A percentile compares a stretch with the other conserved stretches of the same genome.
Conservation (phyloP, 805 yeast genomes). For the Lachancea waltii region DNA sequence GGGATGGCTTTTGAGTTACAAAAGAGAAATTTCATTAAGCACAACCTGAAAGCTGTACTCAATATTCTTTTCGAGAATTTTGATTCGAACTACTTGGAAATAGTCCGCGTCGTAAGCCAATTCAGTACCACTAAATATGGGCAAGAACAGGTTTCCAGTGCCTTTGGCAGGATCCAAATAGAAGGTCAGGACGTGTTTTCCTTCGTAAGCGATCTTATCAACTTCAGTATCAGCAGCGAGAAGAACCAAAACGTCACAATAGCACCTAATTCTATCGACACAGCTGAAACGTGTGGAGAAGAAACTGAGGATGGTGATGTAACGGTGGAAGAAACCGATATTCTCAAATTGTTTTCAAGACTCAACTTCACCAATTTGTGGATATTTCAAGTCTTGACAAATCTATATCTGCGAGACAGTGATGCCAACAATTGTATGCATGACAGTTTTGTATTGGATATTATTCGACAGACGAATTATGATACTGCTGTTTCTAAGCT, state of each 20-base stretch:
- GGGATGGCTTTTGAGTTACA: slow-evolving; percentile 20
- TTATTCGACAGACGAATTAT: slow-evolving; percentile 18
- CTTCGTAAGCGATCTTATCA: slow-evolving; percentile 16
- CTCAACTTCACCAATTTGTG: slow-evolving; percentile 30
- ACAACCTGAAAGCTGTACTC: slow-evolving; percentile 18
- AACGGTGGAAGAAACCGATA: slow-evolving; percentile 1
- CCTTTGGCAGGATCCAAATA: slow-evolving; percentile 13
- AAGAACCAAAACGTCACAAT: no score
- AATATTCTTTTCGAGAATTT: slow-evolving; percentile 11
- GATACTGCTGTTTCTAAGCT: slow-evolving; percentile 24
- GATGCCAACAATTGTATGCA: neutral
- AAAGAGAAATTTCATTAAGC: slow-evolving; percentile 19
- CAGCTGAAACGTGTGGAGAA: neutral
- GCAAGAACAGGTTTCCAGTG: slow-evolving; percentile 10
- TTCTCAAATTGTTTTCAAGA: slow-evolving; percentile 12
- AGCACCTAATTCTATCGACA: no score
- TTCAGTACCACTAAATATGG: slow-evolving; percentile 20
- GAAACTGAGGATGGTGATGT: slow-evolving; percentile 1
- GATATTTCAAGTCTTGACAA: slow-evolving; percentile 27
- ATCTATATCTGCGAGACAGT: slow-evolving; percentile 8
- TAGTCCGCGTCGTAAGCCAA: slow-evolving; percentile 16
- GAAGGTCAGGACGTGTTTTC: slow-evolving; percentile 6
- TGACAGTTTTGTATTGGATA: slow-evolving; percentile 17
- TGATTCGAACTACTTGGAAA: slow-evolving; percentile 10
- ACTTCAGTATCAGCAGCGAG: slow-evolving; percentile 13